Base-by-base conservation (phyloP, 495 filamentous ascomycete species). In the Talaromyces nanjingensis region DNA sequence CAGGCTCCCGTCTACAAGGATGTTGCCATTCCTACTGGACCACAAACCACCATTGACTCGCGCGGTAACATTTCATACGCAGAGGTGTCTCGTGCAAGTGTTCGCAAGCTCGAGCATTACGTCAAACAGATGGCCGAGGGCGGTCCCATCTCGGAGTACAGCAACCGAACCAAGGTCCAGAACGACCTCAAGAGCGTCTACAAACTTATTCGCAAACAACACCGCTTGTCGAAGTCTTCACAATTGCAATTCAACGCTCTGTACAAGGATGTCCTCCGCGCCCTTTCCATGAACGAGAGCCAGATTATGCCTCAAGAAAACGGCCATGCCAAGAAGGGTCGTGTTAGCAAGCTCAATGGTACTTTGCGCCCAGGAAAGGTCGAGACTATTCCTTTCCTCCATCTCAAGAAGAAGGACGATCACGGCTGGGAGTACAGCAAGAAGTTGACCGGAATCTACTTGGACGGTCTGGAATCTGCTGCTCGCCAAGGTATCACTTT, bases 391-490 rank as follows among this genome's bases (percentile, higher is more conserved):
- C 94, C 94, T 20, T 99, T 99, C 85, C 79, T 99, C 57, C 94
- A 99, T 73, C 81, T 99, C 56, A 96, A 96, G 84, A 89, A 93
- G 72, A 97, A 97, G 81, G 87, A 88, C 47, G 86, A 91, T 65
- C 88, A 96, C 70, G 93, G 93, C 62, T 99, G 94, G 94, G 92
- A 99, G 72, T 99, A 97, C 79, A 97, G 89, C 84, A 98, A 97
- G 83, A 96, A 93, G 79, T 83, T 98, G 45, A 97, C 94, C 24
- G 90, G 91, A 25, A 70, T 91, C 68, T 99, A 98, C 70, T 82
- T 99, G 12, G 91, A 97, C 67, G 91, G 92, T 57, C 75, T 99
- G 53, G 91, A 96, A 77, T 82, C 91, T 60, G 91, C 92, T 66
- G 94, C 96, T 68, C 89, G 85, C 65, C 80, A 85, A 34, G 94